Base-by-base conservation (phyloP, 1,284 basidiomycete genomes). In the Grifola frondosa region DNA sequence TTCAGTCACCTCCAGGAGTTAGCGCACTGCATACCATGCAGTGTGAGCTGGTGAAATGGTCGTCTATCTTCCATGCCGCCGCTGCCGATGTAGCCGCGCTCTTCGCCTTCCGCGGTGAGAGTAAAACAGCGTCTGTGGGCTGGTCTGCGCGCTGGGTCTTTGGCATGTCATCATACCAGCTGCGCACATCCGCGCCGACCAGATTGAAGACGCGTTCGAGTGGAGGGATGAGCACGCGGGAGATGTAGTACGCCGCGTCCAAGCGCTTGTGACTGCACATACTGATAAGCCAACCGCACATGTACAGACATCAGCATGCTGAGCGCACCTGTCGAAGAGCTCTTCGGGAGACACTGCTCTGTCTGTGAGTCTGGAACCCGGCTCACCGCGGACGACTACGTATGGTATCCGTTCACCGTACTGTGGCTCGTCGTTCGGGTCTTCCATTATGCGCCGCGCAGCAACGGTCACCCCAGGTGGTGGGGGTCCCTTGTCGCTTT, bases 381-480 rank as follows among this genome's bases (percentile, higher is more conserved):
- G 78, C 28, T 78, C 74, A 2, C 90, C 86, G 35, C 83, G 64
- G 11, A 76, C 71, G 42, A 99, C 90, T 30, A 98, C 79, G 62
- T 97, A 98, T 0, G 94, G 92, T 2, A 98, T 81, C 20, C 96
- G 82, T 60, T 99, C 95, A 12, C 89, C 92, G 56, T 97, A 95
- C 57, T 95, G 92, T 2, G 89, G 78, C 60, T 97, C 93, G 47
- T 86, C 80, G 21, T 85, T 80, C 1, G 84, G 82, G 63, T 98
- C 96, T 33, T 80, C 64, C 16, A 87, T 60, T 65, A 89, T 79
- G 40, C 80, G 77, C 30, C 86, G 77, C 13, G 88, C 86, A 4
- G 94, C 92, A 5, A 98, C 87, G 1, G 85, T 80, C 1, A 85
- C 95, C 0, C 95, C 96, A 8, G 96, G 95, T 5, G 91, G 94